phyloP scores from a whole-genome alignment of 192 early-diverging fungal species.

The Coemansia sp. region DNA sequence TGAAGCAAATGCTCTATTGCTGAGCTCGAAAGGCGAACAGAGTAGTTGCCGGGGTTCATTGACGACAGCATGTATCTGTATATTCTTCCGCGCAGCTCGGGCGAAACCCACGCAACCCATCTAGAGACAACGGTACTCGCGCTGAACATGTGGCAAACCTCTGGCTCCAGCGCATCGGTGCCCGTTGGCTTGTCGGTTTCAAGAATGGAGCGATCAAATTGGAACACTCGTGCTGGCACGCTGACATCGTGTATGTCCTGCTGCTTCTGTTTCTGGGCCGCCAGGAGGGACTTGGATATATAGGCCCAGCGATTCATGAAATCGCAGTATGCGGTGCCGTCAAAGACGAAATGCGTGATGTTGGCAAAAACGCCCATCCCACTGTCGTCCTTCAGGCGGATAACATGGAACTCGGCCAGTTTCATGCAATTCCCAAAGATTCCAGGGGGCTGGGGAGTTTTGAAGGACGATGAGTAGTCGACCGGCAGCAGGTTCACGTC shows the following conservation, averaged over 20 bases:
- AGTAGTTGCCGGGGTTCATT: neutral
- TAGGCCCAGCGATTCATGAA: constrained; percentile 4
- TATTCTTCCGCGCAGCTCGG: neutral
- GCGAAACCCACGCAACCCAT: neutral
- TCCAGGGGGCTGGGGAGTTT: neutral
- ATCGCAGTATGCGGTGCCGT: neutral
- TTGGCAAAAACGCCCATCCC: neutral
- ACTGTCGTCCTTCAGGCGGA: constrained; percentile 3
- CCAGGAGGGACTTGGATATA: neutral
- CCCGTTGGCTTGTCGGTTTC: neutral
- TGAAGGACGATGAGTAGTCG: neutral
- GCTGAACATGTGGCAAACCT: neutral
- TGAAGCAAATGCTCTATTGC: neutral
- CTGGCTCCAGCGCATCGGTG: neutral
- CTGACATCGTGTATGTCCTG: no score
- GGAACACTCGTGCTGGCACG: neutral
- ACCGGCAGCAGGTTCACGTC: constrained; percentile 8
- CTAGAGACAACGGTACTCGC: neutral
- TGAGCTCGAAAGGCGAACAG: neutral
- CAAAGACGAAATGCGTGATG: neutral
- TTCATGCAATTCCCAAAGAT: neutral
- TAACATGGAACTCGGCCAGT: neutral
- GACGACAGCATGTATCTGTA: neutral
- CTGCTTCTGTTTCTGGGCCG: neutral
- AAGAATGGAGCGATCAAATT: neutral